phyloP scores from a whole-genome alignment of 164 flowering plant genomes.

The Magnolia officinalis region DNA sequence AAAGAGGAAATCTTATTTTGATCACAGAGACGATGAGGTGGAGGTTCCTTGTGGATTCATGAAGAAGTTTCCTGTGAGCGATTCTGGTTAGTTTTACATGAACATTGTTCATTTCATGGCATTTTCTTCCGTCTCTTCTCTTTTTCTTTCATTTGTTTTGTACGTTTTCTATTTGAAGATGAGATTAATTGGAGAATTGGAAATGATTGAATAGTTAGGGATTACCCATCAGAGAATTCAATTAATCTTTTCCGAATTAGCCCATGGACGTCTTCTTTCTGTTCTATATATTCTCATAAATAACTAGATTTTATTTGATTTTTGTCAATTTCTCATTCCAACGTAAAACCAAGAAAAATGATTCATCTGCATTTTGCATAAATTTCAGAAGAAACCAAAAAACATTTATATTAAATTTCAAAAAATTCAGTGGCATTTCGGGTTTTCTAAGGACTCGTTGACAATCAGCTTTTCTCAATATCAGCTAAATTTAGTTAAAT shows the following conservation, averaged over 20 bases:
- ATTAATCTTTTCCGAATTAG: no score
- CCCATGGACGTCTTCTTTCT: no score
- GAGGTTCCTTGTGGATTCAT: slow-evolving; percentile 85
- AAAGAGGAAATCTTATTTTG: slow-evolving; percentile 53
- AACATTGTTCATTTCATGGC: not conserved
- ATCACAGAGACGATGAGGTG: slow-evolving; percentile 29
- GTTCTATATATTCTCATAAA: no score
- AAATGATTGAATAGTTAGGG: no score
- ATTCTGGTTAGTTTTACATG: slow-evolving; percentile 44
- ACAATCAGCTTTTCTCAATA: not conserved
- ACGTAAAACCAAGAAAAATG: no score
- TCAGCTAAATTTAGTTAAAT: not conserved
- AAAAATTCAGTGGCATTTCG: not conserved
- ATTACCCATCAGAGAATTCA: no score
- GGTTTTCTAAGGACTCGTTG: not conserved
- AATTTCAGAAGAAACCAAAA: not conserved
- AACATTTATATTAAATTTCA: not conserved
- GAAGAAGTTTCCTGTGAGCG: slow-evolving; percentile 52
- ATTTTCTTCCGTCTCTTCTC: not conserved
- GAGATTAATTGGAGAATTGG: no score
- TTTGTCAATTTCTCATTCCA: no score
- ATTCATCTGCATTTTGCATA: no score
- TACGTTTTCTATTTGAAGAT: no score
- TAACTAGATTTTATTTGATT: no score
- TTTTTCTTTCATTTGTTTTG: no score